phyloP scores from a whole-genome alignment of 169 alveolate species.

The Plasmodium coatneyi region DNA sequence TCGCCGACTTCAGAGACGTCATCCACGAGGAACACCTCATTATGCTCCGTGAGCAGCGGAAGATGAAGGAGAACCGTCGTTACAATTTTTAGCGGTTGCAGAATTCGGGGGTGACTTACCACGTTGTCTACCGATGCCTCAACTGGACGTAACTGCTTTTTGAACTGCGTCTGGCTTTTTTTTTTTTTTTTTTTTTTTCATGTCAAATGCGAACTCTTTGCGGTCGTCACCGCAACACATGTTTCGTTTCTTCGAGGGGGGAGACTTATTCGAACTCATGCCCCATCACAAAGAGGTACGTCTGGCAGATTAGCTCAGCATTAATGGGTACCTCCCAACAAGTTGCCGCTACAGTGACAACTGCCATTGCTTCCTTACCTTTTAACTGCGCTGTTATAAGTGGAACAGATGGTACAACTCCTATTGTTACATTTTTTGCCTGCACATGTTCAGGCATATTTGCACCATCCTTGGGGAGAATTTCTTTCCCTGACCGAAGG shows the following conservation, averaged over 20 bases:
- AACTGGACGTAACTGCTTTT: neutral
- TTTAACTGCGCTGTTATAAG: neutral
- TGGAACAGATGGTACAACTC: neutral
- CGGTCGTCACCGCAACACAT: neutral
- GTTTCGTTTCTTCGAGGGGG: neutral
- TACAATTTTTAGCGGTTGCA: conserved; percentile 29
- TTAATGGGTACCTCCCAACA: neutral
- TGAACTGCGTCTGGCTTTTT: neutral
- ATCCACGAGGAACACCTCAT: conserved; percentile 73
- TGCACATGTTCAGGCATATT: neutral
- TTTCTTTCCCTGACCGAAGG: neutral
- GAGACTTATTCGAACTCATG: neutral
- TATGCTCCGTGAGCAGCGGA: conserved; percentile 68
- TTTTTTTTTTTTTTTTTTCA: neutral
- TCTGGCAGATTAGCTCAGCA: neutral
- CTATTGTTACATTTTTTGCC: neutral
- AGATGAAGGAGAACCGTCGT: conserved; percentile 45
- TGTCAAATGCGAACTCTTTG: neutral
- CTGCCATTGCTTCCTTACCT: neutral
- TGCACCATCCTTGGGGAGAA: neutral
- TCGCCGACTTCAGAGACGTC: conserved; percentile 80
- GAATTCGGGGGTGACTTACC: neutral
- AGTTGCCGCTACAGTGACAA: neutral
- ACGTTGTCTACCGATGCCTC: neutral
- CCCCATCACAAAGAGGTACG: neutral